phyloP scores from a whole-genome alignment of 2,329 filamentous ascomycete genomes.

The Balansia obtecta region DNA sequence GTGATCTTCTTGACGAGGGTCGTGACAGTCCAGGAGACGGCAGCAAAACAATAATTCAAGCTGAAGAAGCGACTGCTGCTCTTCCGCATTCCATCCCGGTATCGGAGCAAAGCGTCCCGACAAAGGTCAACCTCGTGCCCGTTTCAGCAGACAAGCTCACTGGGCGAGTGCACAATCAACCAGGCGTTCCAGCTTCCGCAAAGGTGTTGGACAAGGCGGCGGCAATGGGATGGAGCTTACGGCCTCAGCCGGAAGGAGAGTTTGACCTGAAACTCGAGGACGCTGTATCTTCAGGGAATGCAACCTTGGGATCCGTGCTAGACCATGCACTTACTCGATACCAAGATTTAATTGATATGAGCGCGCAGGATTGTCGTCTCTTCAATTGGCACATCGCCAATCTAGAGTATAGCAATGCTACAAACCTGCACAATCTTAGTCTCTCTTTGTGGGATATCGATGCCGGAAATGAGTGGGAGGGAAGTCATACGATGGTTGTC shows the following conservation, averaged over 20 bases:
- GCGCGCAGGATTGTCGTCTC: slow-evolving; percentile 74
- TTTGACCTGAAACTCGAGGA: slow-evolving; percentile 60
- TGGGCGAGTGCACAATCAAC: slow-evolving; percentile 59
- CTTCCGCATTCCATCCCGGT: slow-evolving; percentile 42
- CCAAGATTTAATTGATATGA: slow-evolving; percentile 67
- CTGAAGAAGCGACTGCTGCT: slow-evolving; percentile 57
- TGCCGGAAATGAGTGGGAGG: slow-evolving; percentile 94
- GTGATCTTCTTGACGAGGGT: slow-evolving; percentile 68
- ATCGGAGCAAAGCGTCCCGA: slow-evolving; percentile 39
- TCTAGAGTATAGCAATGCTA: slow-evolving; percentile 92
- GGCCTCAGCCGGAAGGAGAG: slow-evolving; percentile 46
- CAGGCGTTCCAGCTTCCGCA: slow-evolving; percentile 53
- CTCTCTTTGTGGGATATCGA: slow-evolving; percentile 93
- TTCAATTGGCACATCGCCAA: slow-evolving; percentile 99
- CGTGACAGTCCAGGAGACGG: slow-evolving; percentile 64
- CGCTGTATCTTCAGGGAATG: slow-evolving; percentile 48
- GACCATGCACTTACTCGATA: slow-evolving; percentile 88
- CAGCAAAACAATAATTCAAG: slow-evolving; percentile 54
- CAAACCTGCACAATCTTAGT: slow-evolving; percentile 75
- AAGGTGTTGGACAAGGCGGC: slow-evolving; percentile 68
- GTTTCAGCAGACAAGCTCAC: slow-evolving; percentile 58
- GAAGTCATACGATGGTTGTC: slow-evolving; percentile 82
- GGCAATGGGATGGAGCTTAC: slow-evolving; percentile 72
- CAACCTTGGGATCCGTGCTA: slow-evolving; percentile 81
- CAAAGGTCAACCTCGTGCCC: slow-evolving; percentile 44